phyloP scores from a whole-genome alignment of 2,329 filamentous ascomycete species.

The Neofusicoccum ribis region DNA sequence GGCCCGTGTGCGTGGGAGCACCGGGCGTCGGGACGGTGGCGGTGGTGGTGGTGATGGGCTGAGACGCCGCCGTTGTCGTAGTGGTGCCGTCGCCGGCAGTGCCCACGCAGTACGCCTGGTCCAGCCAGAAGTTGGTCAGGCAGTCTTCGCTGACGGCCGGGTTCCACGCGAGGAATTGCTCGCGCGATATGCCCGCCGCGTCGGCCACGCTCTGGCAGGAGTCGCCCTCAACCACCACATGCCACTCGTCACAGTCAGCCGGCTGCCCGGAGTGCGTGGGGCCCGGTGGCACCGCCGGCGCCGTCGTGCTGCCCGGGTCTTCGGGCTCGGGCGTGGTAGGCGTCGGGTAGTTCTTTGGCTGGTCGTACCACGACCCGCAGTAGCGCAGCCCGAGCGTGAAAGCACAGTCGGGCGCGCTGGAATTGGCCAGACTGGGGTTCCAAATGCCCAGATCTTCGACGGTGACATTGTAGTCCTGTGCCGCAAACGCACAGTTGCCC shows the following conservation, averaged over 20 bases:
- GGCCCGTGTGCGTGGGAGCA: neutral
- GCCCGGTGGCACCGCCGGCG: too few species aligned
- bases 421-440: neutral
- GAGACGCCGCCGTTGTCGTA: neutral
- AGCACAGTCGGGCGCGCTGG: neutral
- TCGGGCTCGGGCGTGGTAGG: too few species aligned
- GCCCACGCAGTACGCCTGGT: neutral
- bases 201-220: neutral
- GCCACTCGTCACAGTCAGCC: neutral
- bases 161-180: conserved; percentile 17
- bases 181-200: neutral
- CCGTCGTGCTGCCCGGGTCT: too few species aligned
- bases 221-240: neutral
- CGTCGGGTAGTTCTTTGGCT: too few species aligned
- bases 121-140: neutral
- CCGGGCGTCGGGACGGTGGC: neutral
- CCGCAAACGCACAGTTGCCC: too few species aligned
- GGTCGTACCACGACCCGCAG: neutral
- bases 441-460: neutral
- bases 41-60: neutral
- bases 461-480: too few species aligned
- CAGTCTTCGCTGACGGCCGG: neutral
- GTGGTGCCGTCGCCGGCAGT: neutral
- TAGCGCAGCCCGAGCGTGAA: neutral
- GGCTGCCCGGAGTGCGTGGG: neutral